Evolutionary conservation across 331 rosid genomes (phyloP).

Genomic region (Stylosanthes scabra): DNA sequence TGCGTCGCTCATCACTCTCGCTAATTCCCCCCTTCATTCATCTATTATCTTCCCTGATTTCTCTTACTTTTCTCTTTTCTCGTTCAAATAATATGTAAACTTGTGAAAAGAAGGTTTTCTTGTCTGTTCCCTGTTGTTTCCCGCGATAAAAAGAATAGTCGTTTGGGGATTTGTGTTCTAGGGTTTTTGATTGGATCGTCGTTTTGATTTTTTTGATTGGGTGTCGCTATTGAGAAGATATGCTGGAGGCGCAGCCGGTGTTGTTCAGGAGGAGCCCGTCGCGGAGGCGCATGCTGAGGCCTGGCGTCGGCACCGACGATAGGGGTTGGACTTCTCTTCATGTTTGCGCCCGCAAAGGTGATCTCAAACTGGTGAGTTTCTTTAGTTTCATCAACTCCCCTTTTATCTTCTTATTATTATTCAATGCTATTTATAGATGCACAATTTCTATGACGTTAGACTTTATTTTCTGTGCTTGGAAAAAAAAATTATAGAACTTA

Average conservation of each 20-base stretch:
- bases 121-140: not conserved
- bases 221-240: not conserved
- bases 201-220: not conserved
- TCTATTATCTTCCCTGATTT: not conserved
- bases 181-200: not conserved
- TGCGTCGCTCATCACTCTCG: slow-evolving; percentile 87
- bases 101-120: not conserved
- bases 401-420: not conserved
- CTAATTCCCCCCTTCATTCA: slow-evolving; percentile 46
- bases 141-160: not conserved
- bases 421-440: not conserved
- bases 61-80: not conserved
- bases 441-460: not conserved
- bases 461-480: not conserved
- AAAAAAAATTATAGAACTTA: not conserved
- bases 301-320: slow-evolving; percentile 65
- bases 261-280: slow-evolving; percentile 56
- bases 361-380: slow-evolving; percentile 59
- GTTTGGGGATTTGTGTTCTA: not conserved
- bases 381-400: not conserved
- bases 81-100: slow-evolving; percentile 44
- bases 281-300: slow-evolving; percentile 59
- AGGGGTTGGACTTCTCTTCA: slow-evolving; percentile 91
- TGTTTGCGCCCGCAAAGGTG: slow-evolving; percentile 80
- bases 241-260: slow-evolving; percentile 51